phyloP scores from a whole-genome alignment of 2,329 filamentous ascomycete species.

The Fusarium oxysporum region DNA sequence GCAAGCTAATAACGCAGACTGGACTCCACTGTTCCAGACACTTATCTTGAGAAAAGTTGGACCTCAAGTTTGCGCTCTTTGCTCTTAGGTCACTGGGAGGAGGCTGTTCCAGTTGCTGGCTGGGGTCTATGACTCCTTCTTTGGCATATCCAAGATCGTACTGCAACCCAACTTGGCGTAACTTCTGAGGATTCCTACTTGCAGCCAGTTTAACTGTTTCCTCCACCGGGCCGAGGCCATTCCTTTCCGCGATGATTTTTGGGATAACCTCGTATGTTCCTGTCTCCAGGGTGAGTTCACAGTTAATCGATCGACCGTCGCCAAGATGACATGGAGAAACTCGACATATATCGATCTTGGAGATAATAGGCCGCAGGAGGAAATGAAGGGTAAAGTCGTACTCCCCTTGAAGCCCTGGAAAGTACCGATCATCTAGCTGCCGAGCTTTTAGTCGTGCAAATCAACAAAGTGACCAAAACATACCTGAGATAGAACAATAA shows the following conservation, averaged over 20 bases:
- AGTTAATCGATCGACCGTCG: conserved; percentile 73
- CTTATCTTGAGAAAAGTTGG: background rate
- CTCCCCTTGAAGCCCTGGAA: conserved; percentile 56
- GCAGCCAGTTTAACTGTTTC: background rate
- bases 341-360: conserved; percentile 32
- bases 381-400: conserved; percentile 58
- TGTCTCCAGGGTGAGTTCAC: conserved; percentile 74
- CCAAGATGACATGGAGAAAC: conserved; percentile 41
- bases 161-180: background rate
- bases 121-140: background rate
- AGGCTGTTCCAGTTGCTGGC: background rate
- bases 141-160: background rate
- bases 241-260: conserved; percentile 69
- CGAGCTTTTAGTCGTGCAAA: conserved; percentile 1
- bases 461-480: background rate
- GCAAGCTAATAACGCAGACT: background rate
- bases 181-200: background rate
- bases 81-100: background rate
- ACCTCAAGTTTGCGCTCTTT: background rate
- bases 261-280: conserved; percentile 76
- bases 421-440: conserved; percentile 60
- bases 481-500: conserved; percentile 57
- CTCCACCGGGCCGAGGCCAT: conserved; percentile 12
- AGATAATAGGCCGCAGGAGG: conserved; percentile 44
- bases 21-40: background rate